These are phyloP conservation scores for Magnaporthales sp. DNA, from an alignment of 2,329 filamentous ascomycete genomes.

Conservation along the genomic window DNA sequence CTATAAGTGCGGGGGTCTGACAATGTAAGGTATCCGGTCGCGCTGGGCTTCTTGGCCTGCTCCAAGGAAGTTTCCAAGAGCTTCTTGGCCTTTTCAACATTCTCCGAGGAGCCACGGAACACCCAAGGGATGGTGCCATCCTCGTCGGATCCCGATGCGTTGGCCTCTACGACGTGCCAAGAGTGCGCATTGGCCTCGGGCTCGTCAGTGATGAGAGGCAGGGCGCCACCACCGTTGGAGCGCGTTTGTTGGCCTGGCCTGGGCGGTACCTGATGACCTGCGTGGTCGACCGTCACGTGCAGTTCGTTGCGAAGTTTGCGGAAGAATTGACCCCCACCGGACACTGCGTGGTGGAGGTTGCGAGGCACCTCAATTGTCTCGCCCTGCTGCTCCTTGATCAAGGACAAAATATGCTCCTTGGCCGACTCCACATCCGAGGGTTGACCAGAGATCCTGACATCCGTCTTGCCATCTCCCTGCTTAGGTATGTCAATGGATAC, in stretches of 20 bases:
- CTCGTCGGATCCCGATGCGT: slow-evolving; percentile 34
- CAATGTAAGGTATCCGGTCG: slow-evolving; percentile 80
- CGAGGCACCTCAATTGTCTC: slow-evolving; percentile 81
- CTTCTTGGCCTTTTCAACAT: slow-evolving; percentile 72
- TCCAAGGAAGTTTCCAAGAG: slow-evolving; percentile 65
- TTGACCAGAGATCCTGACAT: slow-evolving; percentile 77
- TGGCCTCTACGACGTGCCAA: slow-evolving; percentile 69
- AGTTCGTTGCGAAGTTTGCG: slow-evolving; percentile 77
- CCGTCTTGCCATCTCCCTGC: slow-evolving; percentile 75
- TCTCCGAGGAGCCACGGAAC: slow-evolving; percentile 69
- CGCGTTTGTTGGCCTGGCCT: slow-evolving; percentile 52
- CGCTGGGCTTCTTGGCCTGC: slow-evolving; percentile 58
- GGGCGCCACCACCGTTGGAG: slow-evolving; percentile 51
- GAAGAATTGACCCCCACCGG: slow-evolving; percentile 91
- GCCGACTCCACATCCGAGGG: slow-evolving; percentile 74
- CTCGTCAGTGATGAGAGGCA: slow-evolving; percentile 81
- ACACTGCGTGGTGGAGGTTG: slow-evolving; percentile 72
- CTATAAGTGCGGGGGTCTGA: slow-evolving; percentile 86
- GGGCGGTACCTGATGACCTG: slow-evolving; percentile 65
- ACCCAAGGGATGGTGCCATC: slow-evolving; percentile 82
- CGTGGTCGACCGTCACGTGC: slow-evolving; percentile 87
- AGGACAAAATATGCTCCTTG: slow-evolving; percentile 70
- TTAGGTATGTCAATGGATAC: slow-evolving; percentile 86
- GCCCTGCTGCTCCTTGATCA: slow-evolving; percentile 80
- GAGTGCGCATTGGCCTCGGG: slow-evolving; percentile 60